phyloP scores from a whole-genome alignment of 1,139 yeast species.

The Blastobotrys arbuscula region DNA sequence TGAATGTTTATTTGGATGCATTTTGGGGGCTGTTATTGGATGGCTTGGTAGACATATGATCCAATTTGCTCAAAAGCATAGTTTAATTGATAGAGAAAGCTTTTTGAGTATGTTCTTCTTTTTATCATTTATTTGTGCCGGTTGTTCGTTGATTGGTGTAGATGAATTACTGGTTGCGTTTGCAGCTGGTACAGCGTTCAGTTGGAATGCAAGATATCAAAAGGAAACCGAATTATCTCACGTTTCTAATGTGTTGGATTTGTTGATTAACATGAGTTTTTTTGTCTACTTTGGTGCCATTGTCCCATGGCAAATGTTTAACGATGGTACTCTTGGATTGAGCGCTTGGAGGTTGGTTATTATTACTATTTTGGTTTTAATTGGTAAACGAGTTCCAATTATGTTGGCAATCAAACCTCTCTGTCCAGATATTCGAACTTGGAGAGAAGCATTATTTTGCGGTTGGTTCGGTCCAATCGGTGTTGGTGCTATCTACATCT shows the following conservation, averaged over 20 bases:
- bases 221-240: conserved; percentile 84
- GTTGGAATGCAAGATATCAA: conserved; percentile 96
- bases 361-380: conserved; percentile 75
- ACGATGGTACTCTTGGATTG: conserved; percentile 59
- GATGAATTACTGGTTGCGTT: conserved; percentile 91
- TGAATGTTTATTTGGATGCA: conserved; percentile 81
- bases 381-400: conserved; percentile 84
- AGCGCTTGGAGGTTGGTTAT: conserved; percentile 80
- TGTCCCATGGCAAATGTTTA: conserved; percentile 86
- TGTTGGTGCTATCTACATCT: conserved; percentile 92
- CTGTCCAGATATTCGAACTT: conserved; percentile 86
- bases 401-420: conserved; percentile 70
- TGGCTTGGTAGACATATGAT: conserved; percentile 66
- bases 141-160: conserved; percentile 88
- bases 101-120: conserved; percentile 87
- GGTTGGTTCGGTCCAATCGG: conserved; percentile 99
- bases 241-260: conserved; percentile 87
- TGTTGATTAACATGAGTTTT: conserved; percentile 66
- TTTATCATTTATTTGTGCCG: conserved; percentile 83
- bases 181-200: conserved; percentile 93
- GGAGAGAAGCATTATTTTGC: conserved; percentile 94
- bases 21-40: conserved; percentile 77
- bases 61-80: conserved; percentile 67
- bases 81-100: conserved; percentile 86
- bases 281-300: conserved; percentile 93